Evolutionary conservation across 176 grass and related monocot species (phyloP), one percentile per base, ranked within the genome.

Genomic region (Oryza glumipatula): DNA sequence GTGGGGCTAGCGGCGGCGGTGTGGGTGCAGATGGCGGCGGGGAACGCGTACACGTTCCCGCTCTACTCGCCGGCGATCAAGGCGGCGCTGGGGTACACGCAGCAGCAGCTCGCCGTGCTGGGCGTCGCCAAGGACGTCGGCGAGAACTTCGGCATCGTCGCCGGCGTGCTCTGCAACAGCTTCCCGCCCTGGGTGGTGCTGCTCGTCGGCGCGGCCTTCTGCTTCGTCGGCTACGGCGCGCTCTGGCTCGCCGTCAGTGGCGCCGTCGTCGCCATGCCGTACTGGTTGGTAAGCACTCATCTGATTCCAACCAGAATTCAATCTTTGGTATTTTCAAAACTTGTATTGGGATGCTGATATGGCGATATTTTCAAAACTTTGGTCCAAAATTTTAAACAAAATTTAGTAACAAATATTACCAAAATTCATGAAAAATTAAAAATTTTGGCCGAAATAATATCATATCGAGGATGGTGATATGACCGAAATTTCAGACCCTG

Each of bases 51-150:
- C 74, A 80, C 76, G 68, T 94, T 94, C 82, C 93, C 93, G 65
- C 89, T 94, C 36, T 92, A 92, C 78, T 94, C 89, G 1, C 89
- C 81, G 14, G 69, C 87, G 63, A 73, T 89, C 23, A 94, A 94
- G 63, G 32, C 73, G 17, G 93, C 75, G 2, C 73, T 92, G 3
- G 84, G 82, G 6, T 87, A 83, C 85, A 76, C 51, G 69, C 90
- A 94, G 77, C 82, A 65, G 33, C 77, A 78, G 74, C 78, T 92
- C n/a, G 91, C 90, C 61, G 80, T 94, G 84, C 89, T 94, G 11
- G 93, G 93, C 36, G 93, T 94, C 19, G 93, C 89, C 63, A 94
- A 92, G n/a, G 93, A 94, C 90, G 3, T 88, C 23, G 93, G 90
- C 36, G 90, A 94, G 84, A 94, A 90, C 83, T 92, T 94, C 35